Conservation (phyloP, 2,329 filamentous ascomycete genomes). For the Anisogramma anomala region DNA sequence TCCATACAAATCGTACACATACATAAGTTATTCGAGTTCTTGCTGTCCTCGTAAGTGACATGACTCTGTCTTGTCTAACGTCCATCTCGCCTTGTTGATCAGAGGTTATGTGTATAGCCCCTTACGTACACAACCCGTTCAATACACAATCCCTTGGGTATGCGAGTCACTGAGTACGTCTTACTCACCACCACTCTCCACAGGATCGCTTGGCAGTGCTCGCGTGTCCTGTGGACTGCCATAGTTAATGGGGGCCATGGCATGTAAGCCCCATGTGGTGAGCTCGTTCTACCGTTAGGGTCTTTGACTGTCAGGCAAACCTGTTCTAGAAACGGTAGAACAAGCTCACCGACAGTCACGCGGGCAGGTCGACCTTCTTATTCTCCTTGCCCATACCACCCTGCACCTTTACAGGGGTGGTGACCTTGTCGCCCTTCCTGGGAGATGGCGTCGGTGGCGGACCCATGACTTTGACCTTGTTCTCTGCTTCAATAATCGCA, state of each 20-base stretch:
- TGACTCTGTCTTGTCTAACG: slow-evolving; percentile 2
- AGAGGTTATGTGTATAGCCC: too few species aligned
- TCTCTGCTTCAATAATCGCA: slow-evolving; percentile 8
- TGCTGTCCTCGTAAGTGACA: neutral
- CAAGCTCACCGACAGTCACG: slow-evolving; percentile 14
- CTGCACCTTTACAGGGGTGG: slow-evolving; percentile 6
- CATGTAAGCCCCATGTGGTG: slow-evolving; percentile 1
- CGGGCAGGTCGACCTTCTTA: slow-evolving; percentile 10
- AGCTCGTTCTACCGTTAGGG: slow-evolving; percentile 7
- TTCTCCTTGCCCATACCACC: slow-evolving; percentile 10
- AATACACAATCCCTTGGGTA: neutral
- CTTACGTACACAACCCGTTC: neutral
- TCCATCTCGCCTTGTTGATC: neutral
- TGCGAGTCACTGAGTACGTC: neutral
- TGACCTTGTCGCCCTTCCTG: slow-evolving; percentile 5
- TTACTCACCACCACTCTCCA: neutral
- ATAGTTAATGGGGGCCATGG: neutral
- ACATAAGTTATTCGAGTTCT: slow-evolving; percentile 10
- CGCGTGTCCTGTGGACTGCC: neutral
- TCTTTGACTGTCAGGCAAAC: neutral
- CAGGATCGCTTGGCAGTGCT: neutral
- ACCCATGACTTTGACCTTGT: slow-evolving; percentile 12
- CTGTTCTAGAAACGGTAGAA: slow-evolving; percentile 11
- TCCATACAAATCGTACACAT: slow-evolving; percentile 13
- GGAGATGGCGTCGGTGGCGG: slow-evolving; percentile 13